These are phyloP conservation scores for Leucaena leucocephala DNA, from an alignment of 306 rosid genomes.

Conservation along the genomic window DNA sequence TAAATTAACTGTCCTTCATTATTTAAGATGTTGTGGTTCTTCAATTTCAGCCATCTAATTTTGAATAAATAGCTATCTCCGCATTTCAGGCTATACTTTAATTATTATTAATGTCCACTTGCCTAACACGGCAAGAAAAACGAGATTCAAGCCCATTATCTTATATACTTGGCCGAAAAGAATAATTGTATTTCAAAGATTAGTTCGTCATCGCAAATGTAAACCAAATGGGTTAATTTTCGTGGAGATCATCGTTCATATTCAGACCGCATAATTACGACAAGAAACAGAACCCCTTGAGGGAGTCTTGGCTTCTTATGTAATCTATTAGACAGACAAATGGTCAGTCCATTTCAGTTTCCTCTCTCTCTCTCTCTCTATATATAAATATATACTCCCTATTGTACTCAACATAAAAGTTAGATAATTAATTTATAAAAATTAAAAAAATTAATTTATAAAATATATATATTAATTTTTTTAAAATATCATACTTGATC, in stretches of 20 bases:
- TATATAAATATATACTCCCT: no score
- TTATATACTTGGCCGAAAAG: not conserved
- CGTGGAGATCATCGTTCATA: not conserved
- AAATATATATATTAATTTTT: no score
- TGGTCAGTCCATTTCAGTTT: no score
- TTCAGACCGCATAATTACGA: not conserved
- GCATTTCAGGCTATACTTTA: not conserved
- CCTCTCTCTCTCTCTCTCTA: no score
- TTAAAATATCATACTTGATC: no score
- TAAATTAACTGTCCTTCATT: not conserved
- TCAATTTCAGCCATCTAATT: not conserved
- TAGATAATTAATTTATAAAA: no score
- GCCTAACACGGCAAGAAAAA: slow-evolving; percentile 1
- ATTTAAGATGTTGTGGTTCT: not conserved
- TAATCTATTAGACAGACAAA: not conserved
- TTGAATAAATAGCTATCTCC: not conserved
- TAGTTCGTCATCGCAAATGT: slow-evolving; percentile 23
- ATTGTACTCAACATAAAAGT: no score
- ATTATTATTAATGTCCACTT: not conserved
- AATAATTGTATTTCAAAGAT: not conserved
- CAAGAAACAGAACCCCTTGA: not conserved
- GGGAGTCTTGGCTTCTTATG: not conserved
- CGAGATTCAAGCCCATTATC: not conserved
- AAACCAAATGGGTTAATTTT: not conserved
- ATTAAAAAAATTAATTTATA: no score